Conservation (phyloP, 2,329 filamentous ascomycete genomes). For the Penicillium paneum region DNA sequence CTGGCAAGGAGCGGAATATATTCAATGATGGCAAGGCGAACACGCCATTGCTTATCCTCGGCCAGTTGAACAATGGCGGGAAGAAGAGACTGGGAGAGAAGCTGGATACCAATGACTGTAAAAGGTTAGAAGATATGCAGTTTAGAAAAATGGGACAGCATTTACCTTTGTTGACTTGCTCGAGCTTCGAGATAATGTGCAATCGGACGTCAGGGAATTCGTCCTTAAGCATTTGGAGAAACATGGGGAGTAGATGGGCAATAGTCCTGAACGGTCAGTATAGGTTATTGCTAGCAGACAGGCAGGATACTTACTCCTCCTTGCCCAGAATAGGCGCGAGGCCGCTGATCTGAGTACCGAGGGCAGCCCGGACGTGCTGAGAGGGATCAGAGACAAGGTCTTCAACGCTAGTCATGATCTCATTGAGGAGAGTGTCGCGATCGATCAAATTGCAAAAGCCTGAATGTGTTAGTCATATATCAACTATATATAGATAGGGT, state of each 20-base stretch:
- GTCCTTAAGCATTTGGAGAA: conserved; percentile 98
- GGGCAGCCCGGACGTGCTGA: conserved; percentile 91
- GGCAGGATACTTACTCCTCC: conserved; percentile 68
- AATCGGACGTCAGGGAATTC: conserved; percentile 97
- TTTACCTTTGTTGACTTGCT: conserved; percentile 90
- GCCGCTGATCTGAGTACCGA: conserved; percentile 95
- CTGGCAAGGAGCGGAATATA: conserved; percentile 95
- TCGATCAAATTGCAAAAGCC: conserved; percentile 93
- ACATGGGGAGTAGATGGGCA: conserved; percentile 95
- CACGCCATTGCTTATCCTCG: conserved; percentile 99
- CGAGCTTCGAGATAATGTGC: conserved; percentile 99
- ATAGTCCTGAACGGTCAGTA: conserved; percentile 66
- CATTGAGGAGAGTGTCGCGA: conserved; percentile 80
- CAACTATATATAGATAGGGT: conserved; percentile 13
- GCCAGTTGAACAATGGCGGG: conserved; percentile 96
- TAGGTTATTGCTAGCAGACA: conserved; percentile 4
- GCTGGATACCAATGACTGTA: conserved; percentile 91
- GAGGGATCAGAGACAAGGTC: conserved; percentile 94
- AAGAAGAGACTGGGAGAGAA: conserved; percentile 91
- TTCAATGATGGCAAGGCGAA: conserved; percentile 96
- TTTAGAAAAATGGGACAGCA: neutral
- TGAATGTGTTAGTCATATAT: conserved; percentile 30
- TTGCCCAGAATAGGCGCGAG: conserved; percentile 96
- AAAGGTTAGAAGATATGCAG: neutral
- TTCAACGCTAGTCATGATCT: conserved; percentile 95